Evolutionary conservation across 78 protist genomes (phyloP).

Genomic region (Emiliania huxleyi): DNA sequence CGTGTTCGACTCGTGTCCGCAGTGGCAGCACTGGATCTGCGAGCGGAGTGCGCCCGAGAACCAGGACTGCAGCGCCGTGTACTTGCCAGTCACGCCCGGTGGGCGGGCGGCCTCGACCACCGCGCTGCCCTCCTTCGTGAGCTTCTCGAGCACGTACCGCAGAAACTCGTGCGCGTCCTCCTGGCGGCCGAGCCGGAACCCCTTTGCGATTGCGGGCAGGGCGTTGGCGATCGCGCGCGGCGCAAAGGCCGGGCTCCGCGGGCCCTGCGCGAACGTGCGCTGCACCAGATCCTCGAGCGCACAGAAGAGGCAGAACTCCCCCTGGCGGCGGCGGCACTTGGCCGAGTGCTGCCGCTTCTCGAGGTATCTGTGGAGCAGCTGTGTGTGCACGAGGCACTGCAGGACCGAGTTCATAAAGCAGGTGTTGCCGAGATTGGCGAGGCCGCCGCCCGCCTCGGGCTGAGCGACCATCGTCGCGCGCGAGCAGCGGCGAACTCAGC

Average conservation of each 20-base stretch:
- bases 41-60: background rate
- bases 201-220: slow-evolving; percentile 10
- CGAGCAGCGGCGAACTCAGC: too few species aligned
- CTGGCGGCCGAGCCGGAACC: slow-evolving; percentile 50
- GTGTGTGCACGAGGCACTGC: slow-evolving; percentile 85
- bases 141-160: background rate
- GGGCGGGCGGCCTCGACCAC: background rate
- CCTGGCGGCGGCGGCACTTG: background rate
- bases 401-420: slow-evolving; percentile 89
- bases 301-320: slow-evolving; percentile 63
- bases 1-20: background rate
- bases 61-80: background rate
- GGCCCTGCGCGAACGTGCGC: background rate
- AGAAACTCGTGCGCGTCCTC: slow-evolving; percentile 73
- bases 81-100: background rate
- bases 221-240: slow-evolving; percentile 36
- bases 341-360: background rate
- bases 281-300: slow-evolving; percentile 44
- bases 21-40: background rate
- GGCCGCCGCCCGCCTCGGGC: slow-evolving; percentile 26
- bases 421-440: slow-evolving; percentile 85
- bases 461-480: too few species aligned
- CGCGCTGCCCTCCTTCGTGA: background rate
- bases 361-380: slow-evolving; percentile 57
- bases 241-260: background rate